Percentiles rank a stretch among this genome's conserved stretches.
Evolutionary conservation across 2,329 filamentous ascomycete species (phyloP).

Genomic region (Aspergillus sclerotialis): DNA sequence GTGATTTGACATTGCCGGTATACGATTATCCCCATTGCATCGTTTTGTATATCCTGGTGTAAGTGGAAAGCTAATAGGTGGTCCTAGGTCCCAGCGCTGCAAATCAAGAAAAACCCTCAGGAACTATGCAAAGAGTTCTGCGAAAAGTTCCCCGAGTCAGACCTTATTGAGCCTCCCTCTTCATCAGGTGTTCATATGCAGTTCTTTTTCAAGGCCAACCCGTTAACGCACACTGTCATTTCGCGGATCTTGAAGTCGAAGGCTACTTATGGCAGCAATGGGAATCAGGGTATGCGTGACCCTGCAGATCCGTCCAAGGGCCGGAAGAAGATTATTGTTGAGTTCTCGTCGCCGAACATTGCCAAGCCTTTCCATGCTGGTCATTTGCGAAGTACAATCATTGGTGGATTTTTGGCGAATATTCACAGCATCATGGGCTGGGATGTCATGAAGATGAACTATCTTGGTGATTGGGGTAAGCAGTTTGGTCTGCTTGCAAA

Average conservation of each 20-base stretch:
- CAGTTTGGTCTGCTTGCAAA: constrained; percentile 59
- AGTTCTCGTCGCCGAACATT: constrained; percentile 62
- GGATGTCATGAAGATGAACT: constrained; percentile 59
- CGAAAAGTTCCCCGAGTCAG: constrained; percentile 51
- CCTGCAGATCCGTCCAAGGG: constrained; percentile 49
- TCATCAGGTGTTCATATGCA: constrained; percentile 54
- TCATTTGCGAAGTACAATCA: constrained; percentile 60
- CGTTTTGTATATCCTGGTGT: too few species aligned
- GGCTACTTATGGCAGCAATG: constrained; percentile 54
- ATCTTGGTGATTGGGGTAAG: constrained; percentile 63
- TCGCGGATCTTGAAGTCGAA: constrained; percentile 53
- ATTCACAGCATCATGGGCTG: constrained; percentile 55
- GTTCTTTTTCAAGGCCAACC: constrained; percentile 58
- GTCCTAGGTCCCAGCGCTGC: constrained; percentile 34
- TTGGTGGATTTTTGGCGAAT: constrained; percentile 59
- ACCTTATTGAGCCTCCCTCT: constrained; percentile 50
- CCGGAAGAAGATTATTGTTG: constrained; percentile 54
- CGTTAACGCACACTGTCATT: constrained; percentile 52
- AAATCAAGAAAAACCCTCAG: constrained; percentile 52
- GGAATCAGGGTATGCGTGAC: constrained; percentile 52
- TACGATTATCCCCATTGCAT: constrained; percentile 7
- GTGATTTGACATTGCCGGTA: constrained; percentile 39
- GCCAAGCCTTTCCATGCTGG: constrained; percentile 62
- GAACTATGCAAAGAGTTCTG: constrained; percentile 51
- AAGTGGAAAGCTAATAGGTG: background rate